Percentiles rank a stretch among this genome's conserved stretches.
These are phyloP conservation scores for Skeletonema tropicum DNA, from an alignment of 108 stramenopile species.

Conservation along the genomic window DNA sequence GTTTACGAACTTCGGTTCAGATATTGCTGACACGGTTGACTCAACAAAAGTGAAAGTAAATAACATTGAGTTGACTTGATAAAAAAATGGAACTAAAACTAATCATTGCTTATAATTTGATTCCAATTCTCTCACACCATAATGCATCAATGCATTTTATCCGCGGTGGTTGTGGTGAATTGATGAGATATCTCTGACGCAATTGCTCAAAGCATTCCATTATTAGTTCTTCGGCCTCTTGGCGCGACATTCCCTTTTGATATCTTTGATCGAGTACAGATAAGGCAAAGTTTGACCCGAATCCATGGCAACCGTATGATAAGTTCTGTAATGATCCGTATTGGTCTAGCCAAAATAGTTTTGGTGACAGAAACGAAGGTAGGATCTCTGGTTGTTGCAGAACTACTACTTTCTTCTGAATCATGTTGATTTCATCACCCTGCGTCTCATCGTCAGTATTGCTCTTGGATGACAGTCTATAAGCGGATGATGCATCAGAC, in stretches of 20 bases:
- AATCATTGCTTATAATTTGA: constrained; percentile 4
- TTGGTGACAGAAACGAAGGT: constrained; percentile 41
- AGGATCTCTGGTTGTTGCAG: neutral
- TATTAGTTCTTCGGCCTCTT: constrained; percentile 59
- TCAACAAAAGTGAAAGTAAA: neutral
- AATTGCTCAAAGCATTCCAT: constrained; percentile 73
- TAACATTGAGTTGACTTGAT: neutral
- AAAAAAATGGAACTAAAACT: neutral
- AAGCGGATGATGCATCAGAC: constrained; percentile 28
- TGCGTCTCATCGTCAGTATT: neutral
- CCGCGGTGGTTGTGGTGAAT: constrained; percentile 70
- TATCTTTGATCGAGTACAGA: constrained; percentile 76
- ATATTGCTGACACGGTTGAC: constrained; percentile 44
- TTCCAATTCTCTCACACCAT: constrained; percentile 29
- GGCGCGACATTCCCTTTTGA: constrained; percentile 52
- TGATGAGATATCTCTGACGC: constrained; percentile 70
- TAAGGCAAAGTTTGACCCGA: constrained; percentile 70
- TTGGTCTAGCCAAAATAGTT: constrained; percentile 80
- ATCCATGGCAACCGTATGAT: constrained; percentile 77
- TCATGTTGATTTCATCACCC: neutral
- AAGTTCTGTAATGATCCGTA: constrained; percentile 75
- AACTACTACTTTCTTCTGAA: neutral
- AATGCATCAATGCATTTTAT: constrained; percentile 78
- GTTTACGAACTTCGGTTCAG: constrained; percentile 53
- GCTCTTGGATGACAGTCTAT: neutral